These are phyloP conservation scores for Kazachstania taianensis DNA, from an alignment of 805 yeast species.

Conservation along the genomic window DNA sequence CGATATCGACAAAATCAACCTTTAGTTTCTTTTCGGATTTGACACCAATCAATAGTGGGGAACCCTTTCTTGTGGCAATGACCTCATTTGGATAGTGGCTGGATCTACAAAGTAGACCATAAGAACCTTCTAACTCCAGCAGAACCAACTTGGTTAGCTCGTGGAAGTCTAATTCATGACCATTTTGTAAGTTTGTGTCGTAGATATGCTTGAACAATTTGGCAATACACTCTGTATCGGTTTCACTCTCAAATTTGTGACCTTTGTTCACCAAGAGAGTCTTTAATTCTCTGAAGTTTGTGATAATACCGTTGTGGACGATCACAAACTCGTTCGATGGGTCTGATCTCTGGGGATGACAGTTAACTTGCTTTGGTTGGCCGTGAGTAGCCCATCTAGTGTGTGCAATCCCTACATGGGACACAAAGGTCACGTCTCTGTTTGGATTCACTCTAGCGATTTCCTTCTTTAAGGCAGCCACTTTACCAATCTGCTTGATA, in stretches of 20 bases:
- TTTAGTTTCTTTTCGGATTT: constrained; percentile 90
- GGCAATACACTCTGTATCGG: constrained; percentile 98
- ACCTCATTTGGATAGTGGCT: constrained; percentile 90
- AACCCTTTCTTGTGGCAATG: constrained; percentile 95
- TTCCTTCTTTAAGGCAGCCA: constrained; percentile 62
- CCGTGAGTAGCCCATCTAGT: constrained; percentile 99
- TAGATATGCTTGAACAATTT: constrained; percentile 85
- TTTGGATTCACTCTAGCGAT: constrained; percentile 44
- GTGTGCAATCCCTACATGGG: constrained; percentile 95
- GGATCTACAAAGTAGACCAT: constrained; percentile 89
- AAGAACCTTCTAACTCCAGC: constrained; percentile 92
- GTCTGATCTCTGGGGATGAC: constrained; percentile 96
- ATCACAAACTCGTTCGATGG: constrained; percentile 72
- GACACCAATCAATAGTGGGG: constrained; percentile 94
- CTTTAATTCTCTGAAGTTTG: constrained; percentile 86
- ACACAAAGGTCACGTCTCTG: constrained; percentile 54
- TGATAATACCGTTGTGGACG: constrained; percentile 97
- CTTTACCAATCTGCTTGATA: constrained; percentile 87
- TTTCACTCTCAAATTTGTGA: constrained; percentile 74
- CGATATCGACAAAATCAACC: constrained; percentile 97
- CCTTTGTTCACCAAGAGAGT: constrained; percentile 76
- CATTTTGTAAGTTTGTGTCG: constrained; percentile 63
- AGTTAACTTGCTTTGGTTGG: constrained; percentile 71
- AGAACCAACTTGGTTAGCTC: constrained; percentile 88
- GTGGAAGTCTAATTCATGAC: constrained; percentile 75